Base-by-base conservation (phyloP, 2,329 filamentous ascomycete genomes). In the Stagonosporopsis cucurbitacearum region DNA sequence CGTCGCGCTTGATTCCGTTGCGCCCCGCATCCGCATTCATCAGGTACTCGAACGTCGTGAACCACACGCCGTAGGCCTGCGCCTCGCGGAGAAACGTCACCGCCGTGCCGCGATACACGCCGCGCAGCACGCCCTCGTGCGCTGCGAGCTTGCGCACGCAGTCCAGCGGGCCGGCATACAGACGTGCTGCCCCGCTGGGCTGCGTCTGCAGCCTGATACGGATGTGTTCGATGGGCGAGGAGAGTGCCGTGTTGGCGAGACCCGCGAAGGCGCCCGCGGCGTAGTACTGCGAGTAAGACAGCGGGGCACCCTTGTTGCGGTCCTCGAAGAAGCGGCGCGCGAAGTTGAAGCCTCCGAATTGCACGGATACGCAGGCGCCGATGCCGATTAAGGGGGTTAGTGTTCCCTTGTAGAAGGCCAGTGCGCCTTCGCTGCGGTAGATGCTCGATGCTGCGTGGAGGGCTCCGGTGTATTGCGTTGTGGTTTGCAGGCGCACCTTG, bases 351-450 rank as follows among this genome's bases (percentile, higher is more conserved):
- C 90, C 95, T 61, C 93, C 95, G 77, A 99, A 99, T 81, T 99
- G 95, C 68, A 99, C 89, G n/a, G 92, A 97, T 41, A 87, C 93
- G 76, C 95, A 99, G 66, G 95, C 95, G 66, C 95, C 95, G 72
- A 99, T 98, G 65, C 95, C 95, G 54, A 99, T 86, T 52, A 99
- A 83, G 0, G 95, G 95, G 5, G 95, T 98, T 53, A 99, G 82
- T 0, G 95, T 98, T 70, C 95, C 95, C 65, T 99, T 99, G 86
- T 99, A 99, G 82, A 99, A 99, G 54, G 95, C 95, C 12, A 90
- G 79, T 2, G 92, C 83, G 1, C 95, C 95, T 77, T 99, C 95
- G 70, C 91, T 88, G 69, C 86, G 87, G 78, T 91, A 91, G 79
- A 99, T 98, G 61, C 89, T 86, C 47, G 84, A 84, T 7, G 93